These are phyloP conservation scores for Phytophthora cactorum DNA, from an alignment of 352 stramenopile species.

Conservation along the genomic window DNA sequence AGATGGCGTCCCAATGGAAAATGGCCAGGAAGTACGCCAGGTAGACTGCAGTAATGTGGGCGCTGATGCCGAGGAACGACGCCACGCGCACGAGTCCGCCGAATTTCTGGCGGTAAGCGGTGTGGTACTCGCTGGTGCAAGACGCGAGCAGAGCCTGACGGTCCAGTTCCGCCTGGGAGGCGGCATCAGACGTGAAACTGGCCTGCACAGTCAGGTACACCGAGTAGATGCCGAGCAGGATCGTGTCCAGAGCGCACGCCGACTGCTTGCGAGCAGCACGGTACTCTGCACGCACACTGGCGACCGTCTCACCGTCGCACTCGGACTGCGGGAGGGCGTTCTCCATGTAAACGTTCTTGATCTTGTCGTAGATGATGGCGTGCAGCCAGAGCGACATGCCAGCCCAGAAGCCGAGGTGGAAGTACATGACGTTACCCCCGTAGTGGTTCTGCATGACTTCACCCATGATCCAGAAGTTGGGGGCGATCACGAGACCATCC, in stretches of 20 bases:
- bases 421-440: constrained; percentile 49
- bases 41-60: constrained; percentile 77
- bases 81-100: constrained; percentile 65
- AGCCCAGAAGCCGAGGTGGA: constrained; percentile 55
- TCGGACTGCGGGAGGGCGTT: constrained; percentile 81
- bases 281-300: constrained; percentile 79
- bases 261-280: constrained; percentile 66
- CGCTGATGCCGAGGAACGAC: constrained; percentile 85
- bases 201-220: constrained; percentile 75
- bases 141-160: constrained; percentile 64
- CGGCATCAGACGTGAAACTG: constrained; percentile 70
- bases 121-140: constrained; percentile 69
- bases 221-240: constrained; percentile 80
- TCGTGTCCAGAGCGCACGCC: constrained; percentile 64
- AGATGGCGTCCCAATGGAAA: constrained; percentile 77
- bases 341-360: constrained; percentile 91
- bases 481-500: constrained; percentile 75
- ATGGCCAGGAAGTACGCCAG: constrained; percentile 72
- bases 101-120: constrained; percentile 65
- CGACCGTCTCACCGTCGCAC: constrained; percentile 81
- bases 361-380: constrained; percentile 86
- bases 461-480: constrained; percentile 74
- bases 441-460: constrained; percentile 66
- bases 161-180: constrained; percentile 61
- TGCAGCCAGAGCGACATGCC: constrained; percentile 82